Base-by-base conservation (phyloP, 1,284 basidiomycete species). In the Earliella scabrosa region DNA sequence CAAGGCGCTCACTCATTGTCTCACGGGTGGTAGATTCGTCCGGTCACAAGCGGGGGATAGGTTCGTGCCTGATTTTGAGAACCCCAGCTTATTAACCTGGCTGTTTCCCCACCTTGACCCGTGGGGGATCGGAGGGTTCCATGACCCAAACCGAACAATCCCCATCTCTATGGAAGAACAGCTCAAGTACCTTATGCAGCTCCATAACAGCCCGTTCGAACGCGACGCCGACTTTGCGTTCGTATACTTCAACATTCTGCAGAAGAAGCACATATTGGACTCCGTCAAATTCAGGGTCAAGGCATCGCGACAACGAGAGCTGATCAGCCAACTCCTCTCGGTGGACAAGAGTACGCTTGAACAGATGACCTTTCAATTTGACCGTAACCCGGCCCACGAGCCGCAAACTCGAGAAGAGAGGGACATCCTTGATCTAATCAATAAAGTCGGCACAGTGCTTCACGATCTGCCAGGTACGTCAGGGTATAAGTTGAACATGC, bases 11-110 rank as follows among this genome's bases (percentile, higher is more conserved):
- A 23, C 47, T 0, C 50, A 57, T 34, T 57, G 53, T 24, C 13
- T 60, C 1, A 46, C 45, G 3, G 13, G 29, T 0, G 47, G 60
- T 0, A 4, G 13, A 3, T 63, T 63, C 44, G 13, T 64, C 0
- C 18, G 31, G 8, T 55, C 57, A 1, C 48, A 40, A 9, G 49
- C 54, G 6, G 58, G 60, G 1, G 21, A 13, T 4, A 4, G 50
- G 0, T 55, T 58, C 4, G 38, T 64, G 1, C 36, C 52, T 1
- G 60, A 64, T 16, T 50, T 54, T 27, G 29, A 63, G n/a, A 54
- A 58, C 29, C 48, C 58, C 0, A 31, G n/a, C n/a, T n/a, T n/a
- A n/a, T n/a, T n/a, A n/a, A n/a, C n/a, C n/a, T n/a, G n/a, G n/a
- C n/a, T n/a, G n/a, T n/a, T n/a, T n/a, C n/a, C n/a, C n/a, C n/a